These are phyloP conservation scores for Larix sibirica DNA, from an alignment of 83 land plant genomes.

Conservation along the genomic window DNA sequence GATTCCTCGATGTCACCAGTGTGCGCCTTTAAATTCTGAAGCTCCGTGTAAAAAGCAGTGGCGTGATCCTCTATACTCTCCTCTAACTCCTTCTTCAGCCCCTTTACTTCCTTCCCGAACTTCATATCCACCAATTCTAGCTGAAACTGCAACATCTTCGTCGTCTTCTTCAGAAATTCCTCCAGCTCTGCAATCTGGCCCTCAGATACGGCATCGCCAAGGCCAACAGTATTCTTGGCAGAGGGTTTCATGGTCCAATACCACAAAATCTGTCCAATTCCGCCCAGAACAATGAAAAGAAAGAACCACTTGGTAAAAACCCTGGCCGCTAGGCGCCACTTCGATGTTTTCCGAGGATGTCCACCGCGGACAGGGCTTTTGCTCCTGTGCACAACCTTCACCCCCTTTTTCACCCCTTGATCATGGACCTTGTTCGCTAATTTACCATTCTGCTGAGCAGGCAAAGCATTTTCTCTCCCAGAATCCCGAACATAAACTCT, in stretches of 20 bases:
- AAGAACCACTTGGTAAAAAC: not conserved
- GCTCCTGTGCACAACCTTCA: not conserved
- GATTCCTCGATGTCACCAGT: conserved; percentile 39
- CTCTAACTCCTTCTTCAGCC: conserved; percentile 47
- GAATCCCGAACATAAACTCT: no score
- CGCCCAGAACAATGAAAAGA: not conserved
- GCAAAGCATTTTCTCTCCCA: no score
- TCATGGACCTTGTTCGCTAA: no score
- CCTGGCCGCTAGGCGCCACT: not conserved
- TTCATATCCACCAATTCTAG: conserved; percentile 80
- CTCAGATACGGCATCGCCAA: conserved; percentile 34
- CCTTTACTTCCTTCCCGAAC: conserved; percentile 50
- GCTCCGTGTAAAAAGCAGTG: conserved; percentile 29
- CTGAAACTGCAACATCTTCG: conserved; percentile 84
- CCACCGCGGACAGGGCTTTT: not conserved
- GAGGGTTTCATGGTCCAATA: not conserved
- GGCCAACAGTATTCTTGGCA: not conserved
- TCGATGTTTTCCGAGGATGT: not conserved
- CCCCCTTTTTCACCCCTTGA: conserved; percentile 2
- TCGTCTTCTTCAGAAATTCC: conserved; percentile 54
- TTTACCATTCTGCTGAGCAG: no score
- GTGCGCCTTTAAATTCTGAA: conserved; percentile 46
- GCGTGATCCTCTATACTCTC: conserved; percentile 55
- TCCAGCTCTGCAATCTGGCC: conserved; percentile 69
- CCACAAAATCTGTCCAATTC: not conserved